Evolutionary conservation across 768 basidiomycete genomes (phyloP), one percentile per base, ranked within the genome.

Genomic region (Lactarius akahatsu): DNA sequence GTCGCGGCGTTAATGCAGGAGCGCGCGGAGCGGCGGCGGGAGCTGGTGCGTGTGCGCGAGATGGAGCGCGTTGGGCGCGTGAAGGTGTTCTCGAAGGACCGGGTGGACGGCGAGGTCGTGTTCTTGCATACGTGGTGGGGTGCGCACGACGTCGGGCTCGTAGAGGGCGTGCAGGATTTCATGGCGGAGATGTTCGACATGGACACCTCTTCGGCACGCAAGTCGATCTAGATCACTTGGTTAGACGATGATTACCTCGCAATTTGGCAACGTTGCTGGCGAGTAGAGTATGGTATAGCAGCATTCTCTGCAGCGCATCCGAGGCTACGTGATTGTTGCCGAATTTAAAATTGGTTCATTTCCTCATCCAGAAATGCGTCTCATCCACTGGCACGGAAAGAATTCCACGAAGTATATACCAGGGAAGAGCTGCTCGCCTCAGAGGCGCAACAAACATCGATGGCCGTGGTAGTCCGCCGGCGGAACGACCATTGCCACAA

Each of bases 161-260:
- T 85, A 41, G 89, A 91, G 66, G 90, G 89, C 1, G 83, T 90
- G 28, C 88, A 91, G 69, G 89, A 90, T 74, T 77, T 83, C 40
- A 73, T 80, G 47, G 77, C 72, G 26, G 70, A 68, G 32, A 71
- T 73, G 50, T 77, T 77, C 52, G 52, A 63, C 8, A 70, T 77
- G 54, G 54, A 45, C 1, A 15, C 26, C 2, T 23, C 47, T 6
- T 6, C 6, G 2, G 13, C 50, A 15, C 50, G 50, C 26, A 52
- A 52, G 50, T 26, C 4, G 13, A 52, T 52, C 2, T 26, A n/a
- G 13, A 26, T 52, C 23, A 15, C 4, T 11, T 40, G 43, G 9
- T 23, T 9, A 47, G 45, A 47, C n/a, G n/a, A n/a, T n/a, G 28
- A 47, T 47, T 47, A 16, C 0, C 40, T 6, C 23, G 23, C 5